A percentile compares a stretch with the other conserved stretches of the same genome.
Conservation (phyloP, 805 yeast species). For the Lachancea thermotolerans region DNA sequence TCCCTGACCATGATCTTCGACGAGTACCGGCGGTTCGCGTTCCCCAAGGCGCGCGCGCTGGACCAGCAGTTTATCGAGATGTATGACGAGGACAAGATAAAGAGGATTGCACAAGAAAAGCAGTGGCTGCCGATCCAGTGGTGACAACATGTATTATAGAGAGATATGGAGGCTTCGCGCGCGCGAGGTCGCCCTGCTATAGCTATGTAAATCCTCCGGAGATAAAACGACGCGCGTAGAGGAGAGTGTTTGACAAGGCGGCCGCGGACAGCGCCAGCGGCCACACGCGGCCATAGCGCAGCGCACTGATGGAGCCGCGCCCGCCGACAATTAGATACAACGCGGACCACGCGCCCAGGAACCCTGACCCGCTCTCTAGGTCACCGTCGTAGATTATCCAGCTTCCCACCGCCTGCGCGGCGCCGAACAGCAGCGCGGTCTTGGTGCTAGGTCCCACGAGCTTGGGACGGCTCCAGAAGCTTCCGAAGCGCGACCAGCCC, state of each 20-base stretch:
- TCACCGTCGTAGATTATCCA: constrained; percentile 76
- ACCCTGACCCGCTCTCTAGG: constrained; percentile 71
- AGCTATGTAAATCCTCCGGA: constrained; percentile 31
- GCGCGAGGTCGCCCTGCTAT: not conserved
- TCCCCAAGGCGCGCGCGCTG: constrained; percentile 90
- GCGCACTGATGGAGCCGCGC: constrained; percentile 40
- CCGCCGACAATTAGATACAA: constrained; percentile 70
- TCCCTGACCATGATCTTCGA: constrained; percentile 89
- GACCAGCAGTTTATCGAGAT: constrained; percentile 94
- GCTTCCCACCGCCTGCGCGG: constrained; percentile 58
- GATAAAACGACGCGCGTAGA: constrained; percentile 68
- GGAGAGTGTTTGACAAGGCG: constrained; percentile 54
- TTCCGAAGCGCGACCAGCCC: constrained; percentile 2
- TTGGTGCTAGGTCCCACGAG: constrained; percentile 31
- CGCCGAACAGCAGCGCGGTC: constrained; percentile 50
- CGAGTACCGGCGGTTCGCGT: constrained; percentile 89
- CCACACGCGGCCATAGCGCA: constrained; percentile 52
- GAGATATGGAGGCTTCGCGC: no score
- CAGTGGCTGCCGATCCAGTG: constrained; percentile 65
- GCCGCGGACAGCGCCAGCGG: constrained; percentile 53
- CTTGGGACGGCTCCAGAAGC: constrained; percentile 16
- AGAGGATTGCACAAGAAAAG: constrained; percentile 42
- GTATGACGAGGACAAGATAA: constrained; percentile 64
- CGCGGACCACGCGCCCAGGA: constrained; percentile 73
- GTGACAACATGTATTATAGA: constrained; percentile 29